Percentiles rank a stretch among this genome's conserved stretches.
These are phyloP conservation scores for Fusarium sp. DNA, from an alignment of 2,329 filamentous ascomycete species.

Conservation along the genomic window DNA sequence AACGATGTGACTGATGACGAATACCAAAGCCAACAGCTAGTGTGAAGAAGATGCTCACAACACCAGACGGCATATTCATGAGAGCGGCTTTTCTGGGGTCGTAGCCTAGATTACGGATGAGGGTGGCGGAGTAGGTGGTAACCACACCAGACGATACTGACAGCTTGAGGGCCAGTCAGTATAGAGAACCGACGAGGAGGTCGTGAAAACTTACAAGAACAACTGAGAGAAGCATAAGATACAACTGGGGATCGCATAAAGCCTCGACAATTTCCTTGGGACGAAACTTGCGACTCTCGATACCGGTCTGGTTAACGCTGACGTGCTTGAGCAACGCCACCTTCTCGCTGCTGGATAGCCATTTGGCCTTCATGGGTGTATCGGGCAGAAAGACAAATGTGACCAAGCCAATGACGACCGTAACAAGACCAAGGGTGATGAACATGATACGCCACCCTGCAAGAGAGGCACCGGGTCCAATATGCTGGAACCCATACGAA, in stretches of 20 bases:
- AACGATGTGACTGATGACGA: conserved; percentile 60
- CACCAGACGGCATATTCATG: conserved; percentile 67
- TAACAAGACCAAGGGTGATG: conserved; percentile 71
- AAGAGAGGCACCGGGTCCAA: conserved; percentile 63
- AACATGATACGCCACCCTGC: conserved; percentile 79
- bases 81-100: conserved; percentile 60
- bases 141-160: conserved; percentile 67
- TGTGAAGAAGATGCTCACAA: conserved; percentile 65
- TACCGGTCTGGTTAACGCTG: conserved; percentile 69
- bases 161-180: conserved; percentile 45
- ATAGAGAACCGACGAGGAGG: fast-evolving
- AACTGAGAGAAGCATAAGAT: conserved; percentile 62
- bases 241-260: conserved; percentile 64
- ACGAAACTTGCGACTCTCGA: conserved; percentile 66
- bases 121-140: conserved; percentile 66
- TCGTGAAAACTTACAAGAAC: conserved; percentile 55
- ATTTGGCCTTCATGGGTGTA: conserved; percentile 61
- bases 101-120: conserved; percentile 63
- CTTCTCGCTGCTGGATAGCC: conserved; percentile 62
- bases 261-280: conserved; percentile 65
- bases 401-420: conserved; percentile 51
- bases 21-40: conserved; percentile 62
- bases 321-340: conserved; percentile 65
- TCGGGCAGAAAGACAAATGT: conserved; percentile 54
- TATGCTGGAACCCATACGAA: conserved; percentile 69